Evolutionary conservation across 2,329 filamentous ascomycete species (phyloP).

Genomic region (Aspergillus fischeri): DNA sequence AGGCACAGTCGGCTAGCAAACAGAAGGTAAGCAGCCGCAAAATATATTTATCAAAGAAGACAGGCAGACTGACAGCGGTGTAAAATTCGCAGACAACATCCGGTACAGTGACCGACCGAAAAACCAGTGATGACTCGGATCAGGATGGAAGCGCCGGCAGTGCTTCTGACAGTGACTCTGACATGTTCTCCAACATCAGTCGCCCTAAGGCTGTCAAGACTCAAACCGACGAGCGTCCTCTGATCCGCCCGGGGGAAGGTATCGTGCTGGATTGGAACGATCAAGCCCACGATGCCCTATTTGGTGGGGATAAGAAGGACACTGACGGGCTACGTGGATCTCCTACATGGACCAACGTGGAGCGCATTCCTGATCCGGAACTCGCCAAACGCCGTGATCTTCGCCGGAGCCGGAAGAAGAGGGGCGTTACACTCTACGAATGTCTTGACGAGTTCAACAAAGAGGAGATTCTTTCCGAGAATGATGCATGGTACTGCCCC

Average conservation of each 20-base stretch:
- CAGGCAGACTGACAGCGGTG: constrained; percentile 8
- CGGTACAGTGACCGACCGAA: constrained; percentile 7
- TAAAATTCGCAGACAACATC: constrained; percentile 2
- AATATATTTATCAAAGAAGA: neutral
- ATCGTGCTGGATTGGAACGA: constrained; percentile 83
- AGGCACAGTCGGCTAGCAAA: constrained; percentile 18
- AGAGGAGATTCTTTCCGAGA: constrained; percentile 86
- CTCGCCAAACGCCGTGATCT: constrained; percentile 60
- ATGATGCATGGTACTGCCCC: constrained; percentile 97
- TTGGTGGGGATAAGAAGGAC: constrained; percentile 45
- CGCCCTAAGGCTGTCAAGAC: constrained; percentile 19
- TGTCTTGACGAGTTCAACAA: constrained; percentile 94
- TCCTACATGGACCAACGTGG: constrained; percentile 53
- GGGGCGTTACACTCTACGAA: constrained; percentile 79
- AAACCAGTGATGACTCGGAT: constrained; percentile 14
- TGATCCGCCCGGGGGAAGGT: constrained; percentile 77
- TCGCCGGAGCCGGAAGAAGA: constrained; percentile 63
- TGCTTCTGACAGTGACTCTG: constrained; percentile 30
- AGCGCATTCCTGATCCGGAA: constrained; percentile 56
- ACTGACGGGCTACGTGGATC: constrained; percentile 55
- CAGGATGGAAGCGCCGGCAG: constrained; percentile 19
- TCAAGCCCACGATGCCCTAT: constrained; percentile 67
- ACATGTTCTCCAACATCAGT: constrained; percentile 16
- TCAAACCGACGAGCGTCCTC: constrained; percentile 49
- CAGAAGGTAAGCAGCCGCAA: constrained; percentile 11